Evolutionary conservation across 2,329 filamentous ascomycete genomes (phyloP).

Genomic region (Pseudocercospora macadamiae): DNA sequence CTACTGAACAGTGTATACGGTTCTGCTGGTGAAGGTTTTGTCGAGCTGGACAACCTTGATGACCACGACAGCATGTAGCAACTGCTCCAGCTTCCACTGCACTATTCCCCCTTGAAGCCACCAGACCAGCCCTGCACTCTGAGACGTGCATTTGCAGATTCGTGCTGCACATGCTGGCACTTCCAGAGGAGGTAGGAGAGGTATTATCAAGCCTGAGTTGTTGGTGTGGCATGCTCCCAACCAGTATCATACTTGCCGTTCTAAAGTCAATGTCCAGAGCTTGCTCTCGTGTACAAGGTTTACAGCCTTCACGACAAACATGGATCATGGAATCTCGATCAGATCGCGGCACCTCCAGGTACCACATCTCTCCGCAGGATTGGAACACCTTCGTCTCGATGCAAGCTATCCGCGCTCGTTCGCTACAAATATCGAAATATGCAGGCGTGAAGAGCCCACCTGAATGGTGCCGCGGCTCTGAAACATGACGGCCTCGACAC

Average conservation of each 20-base stretch:
- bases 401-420: not conserved
- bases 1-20: too few species aligned
- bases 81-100: too few species aligned
- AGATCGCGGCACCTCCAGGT: too few species aligned
- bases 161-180: not conserved
- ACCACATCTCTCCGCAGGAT: too few species aligned
- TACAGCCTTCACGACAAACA: not conserved
- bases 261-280: not conserved
- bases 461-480: not conserved
- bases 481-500: not conserved
- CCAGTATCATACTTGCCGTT: not conserved
- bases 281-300: not conserved
- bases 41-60: too few species aligned
- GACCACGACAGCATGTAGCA: too few species aligned
- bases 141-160: too few species aligned
- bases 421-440: not conserved
- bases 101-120: too few species aligned
- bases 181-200: too few species aligned
- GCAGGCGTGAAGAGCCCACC: not conserved
- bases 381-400: not conserved
- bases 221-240: not conserved
- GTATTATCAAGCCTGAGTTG: too few species aligned
- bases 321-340: slow-evolving; percentile 4
- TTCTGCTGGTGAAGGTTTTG: too few species aligned
- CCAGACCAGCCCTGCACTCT: too few species aligned